Evolutionary conservation across 2,329 filamentous ascomycete species (phyloP).

Genomic region (Ophiostoma ulmi): DNA sequence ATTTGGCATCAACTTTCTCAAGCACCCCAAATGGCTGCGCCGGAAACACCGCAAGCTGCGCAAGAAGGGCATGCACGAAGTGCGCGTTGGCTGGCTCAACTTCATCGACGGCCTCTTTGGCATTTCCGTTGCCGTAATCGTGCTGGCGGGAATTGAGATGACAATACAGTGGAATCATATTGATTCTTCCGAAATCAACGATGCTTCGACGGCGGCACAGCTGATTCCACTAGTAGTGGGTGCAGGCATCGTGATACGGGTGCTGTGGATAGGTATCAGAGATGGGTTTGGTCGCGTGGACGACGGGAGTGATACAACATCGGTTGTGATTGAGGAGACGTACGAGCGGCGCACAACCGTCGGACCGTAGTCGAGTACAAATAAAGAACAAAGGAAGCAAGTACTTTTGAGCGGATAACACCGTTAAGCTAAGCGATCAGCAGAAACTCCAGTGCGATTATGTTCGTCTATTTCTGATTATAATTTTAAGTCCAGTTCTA

Average conservation of each 20-base stretch:
- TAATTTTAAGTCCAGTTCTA: not conserved
- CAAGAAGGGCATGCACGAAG: slow-evolving; percentile 19
- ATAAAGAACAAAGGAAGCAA: not conserved
- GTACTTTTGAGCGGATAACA: not conserved
- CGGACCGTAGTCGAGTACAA: not conserved
- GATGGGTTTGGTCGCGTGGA: not conserved
- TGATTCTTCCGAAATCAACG: slow-evolving; percentile 27
- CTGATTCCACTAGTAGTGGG: slow-evolving; percentile 25
- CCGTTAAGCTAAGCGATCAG: not conserved
- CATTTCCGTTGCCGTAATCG: not conserved
- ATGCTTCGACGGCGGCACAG: slow-evolving; percentile 30
- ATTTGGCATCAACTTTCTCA: slow-evolving; percentile 12
- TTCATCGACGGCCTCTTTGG: slow-evolving; percentile 14
- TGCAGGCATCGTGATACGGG: not conserved
- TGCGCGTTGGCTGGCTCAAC: not conserved
- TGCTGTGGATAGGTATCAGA: slow-evolving; percentile 10
- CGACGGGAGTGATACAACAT: not conserved
- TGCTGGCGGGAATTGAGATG: slow-evolving; percentile 26
- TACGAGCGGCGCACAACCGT: slow-evolving; percentile 11
- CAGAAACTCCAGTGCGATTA: not conserved
- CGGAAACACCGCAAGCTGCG: slow-evolving; percentile 17
- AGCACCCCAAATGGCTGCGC: slow-evolving; percentile 19
- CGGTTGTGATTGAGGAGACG: slow-evolving; percentile 26
- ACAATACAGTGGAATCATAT: slow-evolving; percentile 29
- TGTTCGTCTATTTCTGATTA: not conserved